Evolutionary conservation across 106 monocot genomes (phyloP), one percentile per base, ranked within the genome.

Genomic region (Phalaenopsis equestris): DNA sequence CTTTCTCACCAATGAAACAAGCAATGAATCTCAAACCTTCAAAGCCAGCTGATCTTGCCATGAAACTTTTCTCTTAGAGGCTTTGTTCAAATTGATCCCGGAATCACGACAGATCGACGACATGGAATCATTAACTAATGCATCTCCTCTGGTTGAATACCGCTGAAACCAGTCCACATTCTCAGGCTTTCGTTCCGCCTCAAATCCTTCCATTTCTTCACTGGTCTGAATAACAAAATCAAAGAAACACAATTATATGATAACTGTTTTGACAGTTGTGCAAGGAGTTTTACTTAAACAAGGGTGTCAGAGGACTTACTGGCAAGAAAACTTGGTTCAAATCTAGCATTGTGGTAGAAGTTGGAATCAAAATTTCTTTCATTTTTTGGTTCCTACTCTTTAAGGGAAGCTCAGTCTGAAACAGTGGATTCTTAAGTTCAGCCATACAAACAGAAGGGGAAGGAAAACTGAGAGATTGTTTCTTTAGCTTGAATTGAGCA

Each of bases 41-140:
- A 93, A 79, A 49, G 86, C 92, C 23, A 93, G 88, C 38, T 86
- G 90, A 85, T 90, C 92, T 52, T 52, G 52, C 52, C 52, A 52
- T 52, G 12, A 52, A 52, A 52, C 52, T 15, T 52, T 52, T 14
- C 52, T 52, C 12, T 52, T 15, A 12, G 52, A 10, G 14, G 12
- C 12, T 12, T 52, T 52, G 12, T 52, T 52, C 12, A 14, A 52
- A 52, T 14, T 3, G 14, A 52, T 52, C 52, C 52, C 15, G 52
- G 52, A 52, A 52, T 86, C 86, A 64, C 88, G 86, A 56, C 86
- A 93, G 18, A 86, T 46, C 1, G 83, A 80, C 36, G 79, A 24
- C 67, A 76, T 88, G 6, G 86, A 67, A 83, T 90, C 88, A 16
- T 68, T 83, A 19, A 80, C 19, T 30, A 72, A 72, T 43, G 52